Evolutionary conservation across 305 asterid genomes (phyloP), one percentile per base, ranked within the genome.

Genomic region (Solanum hybrid): DNA sequence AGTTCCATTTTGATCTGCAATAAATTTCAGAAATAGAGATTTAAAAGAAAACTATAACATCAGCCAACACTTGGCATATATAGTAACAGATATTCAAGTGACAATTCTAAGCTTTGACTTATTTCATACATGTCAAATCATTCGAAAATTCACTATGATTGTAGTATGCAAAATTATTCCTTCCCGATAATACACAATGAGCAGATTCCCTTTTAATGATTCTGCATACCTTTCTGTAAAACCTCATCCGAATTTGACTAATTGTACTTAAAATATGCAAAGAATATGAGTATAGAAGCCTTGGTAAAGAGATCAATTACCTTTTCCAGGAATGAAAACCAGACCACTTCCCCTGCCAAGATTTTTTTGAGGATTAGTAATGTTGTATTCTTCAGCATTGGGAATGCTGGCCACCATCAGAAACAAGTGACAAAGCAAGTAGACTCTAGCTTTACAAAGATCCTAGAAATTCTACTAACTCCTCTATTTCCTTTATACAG

Each of bases 1-100:
- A 40, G 94, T 94, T 90, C 96, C 98, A 92, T 92, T 97, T 91
- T 90, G 93, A 94, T 97, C 99, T 97, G 98, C 94, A 94, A 57
- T 34, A 91, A 89, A 90, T 37, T 71, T 33, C 88, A 75, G 46
- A 89, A 81, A 83, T 46, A 37, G 36, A 29, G 29, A 42, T 83
- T 46, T 46, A 26, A 40, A 42, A 16, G 57, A n/a, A 29, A 46
- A 83, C 39, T 16, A 93, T 26, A 75, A 87, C 37, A 87, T 94
- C 78, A 94, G 89, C 64, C 67, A 89, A 3, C 75, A 28, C 46
- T 57, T 11, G 35, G 73, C 81, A 46, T 46, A 57, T 57, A 9
- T 46, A 71, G 77, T 71, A 83, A 29, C 29, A 51, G 33, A 67
- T 42, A 20, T 77, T 2, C 14, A 42, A 83, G 74, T 16, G 74